Evolutionary conservation across 805 yeast genomes (phyloP).

Genomic region (Metschnikowia henanensis): DNA sequence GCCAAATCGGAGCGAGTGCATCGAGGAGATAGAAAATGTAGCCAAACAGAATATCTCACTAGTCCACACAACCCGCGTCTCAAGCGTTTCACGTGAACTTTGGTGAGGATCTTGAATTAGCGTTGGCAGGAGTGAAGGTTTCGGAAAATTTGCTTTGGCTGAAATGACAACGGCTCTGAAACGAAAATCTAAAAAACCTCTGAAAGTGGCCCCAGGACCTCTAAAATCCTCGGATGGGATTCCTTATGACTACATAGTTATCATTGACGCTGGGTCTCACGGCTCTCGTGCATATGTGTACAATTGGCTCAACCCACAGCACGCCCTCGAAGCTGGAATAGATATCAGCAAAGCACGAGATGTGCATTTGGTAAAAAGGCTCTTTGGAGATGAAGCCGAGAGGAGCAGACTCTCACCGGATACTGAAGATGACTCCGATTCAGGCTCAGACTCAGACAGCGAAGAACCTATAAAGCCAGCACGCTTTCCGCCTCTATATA

Average conservation of each 20-base stretch:
- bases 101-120: too few relatives aligned
- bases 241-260: conserved; percentile 59
- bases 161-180: neutral
- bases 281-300: conserved; percentile 65
- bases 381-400: conserved; percentile 2
- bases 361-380: conserved; percentile 7
- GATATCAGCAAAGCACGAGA: conserved; percentile 14
- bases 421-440: conserved; percentile 10
- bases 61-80: too few relatives aligned
- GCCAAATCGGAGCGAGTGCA: too few relatives aligned
- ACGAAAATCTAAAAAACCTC: neutral
- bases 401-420: neutral
- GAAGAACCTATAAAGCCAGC: conserved; percentile 5
- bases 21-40: too few relatives aligned
- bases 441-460: conserved; percentile 10
- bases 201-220: conserved; percentile 4
- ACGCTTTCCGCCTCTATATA: conserved; percentile 29
- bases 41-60: too few relatives aligned
- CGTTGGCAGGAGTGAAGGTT: too few relatives aligned
- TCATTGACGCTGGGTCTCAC: conserved; percentile 66
- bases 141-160: too few relatives aligned
- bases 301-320: conserved; percentile 48
- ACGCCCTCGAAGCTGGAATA: conserved; percentile 24
- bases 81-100: too few relatives aligned
- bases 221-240: conserved; percentile 37